A percentile compares a stretch with the other conserved stretches of the same genome.
Evolutionary conservation across 306 rosid genomes (phyloP).

Genomic region (Mucuna pruriens): DNA sequence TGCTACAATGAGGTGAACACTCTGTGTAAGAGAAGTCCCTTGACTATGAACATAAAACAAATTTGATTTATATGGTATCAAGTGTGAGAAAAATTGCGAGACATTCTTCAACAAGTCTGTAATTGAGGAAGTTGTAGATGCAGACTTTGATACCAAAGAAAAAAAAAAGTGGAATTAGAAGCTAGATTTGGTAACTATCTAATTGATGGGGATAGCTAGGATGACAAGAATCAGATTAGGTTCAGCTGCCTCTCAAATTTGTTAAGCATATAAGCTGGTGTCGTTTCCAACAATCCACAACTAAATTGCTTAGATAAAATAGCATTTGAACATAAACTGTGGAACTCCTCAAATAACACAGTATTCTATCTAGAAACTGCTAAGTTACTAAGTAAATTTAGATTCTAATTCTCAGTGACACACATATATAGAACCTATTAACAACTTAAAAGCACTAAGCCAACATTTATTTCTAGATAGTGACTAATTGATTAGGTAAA

Average conservation of each 20-base stretch:
- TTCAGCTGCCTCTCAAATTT: not conserved
- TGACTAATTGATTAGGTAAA: not conserved
- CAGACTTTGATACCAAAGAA: not conserved
- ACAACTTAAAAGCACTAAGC: not conserved
- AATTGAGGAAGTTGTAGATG: not conserved
- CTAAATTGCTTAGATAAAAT: not conserved
- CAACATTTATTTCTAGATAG: not conserved
- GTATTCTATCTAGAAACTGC: not conserved
- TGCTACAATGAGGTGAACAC: not conserved
- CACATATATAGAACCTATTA: not conserved
- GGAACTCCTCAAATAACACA: conserved; percentile 5
- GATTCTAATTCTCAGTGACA: not conserved
- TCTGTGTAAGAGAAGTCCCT: not conserved
- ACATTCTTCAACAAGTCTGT: not conserved
- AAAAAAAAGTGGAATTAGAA: not conserved
- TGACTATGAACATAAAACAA: not conserved
- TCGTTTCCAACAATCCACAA: not conserved
- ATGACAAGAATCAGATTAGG: not conserved
- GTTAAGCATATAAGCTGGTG: not conserved
- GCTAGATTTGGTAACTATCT: not conserved
- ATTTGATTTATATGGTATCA: not conserved
- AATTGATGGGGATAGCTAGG: not conserved
- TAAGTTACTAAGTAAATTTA: not conserved
- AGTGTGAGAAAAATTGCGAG: not conserved
- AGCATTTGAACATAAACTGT: not conserved